phyloP scores from a whole-genome alignment of 1,284 basidiomycete species.

The Sporisorium iseilematis-ciliati region DNA sequence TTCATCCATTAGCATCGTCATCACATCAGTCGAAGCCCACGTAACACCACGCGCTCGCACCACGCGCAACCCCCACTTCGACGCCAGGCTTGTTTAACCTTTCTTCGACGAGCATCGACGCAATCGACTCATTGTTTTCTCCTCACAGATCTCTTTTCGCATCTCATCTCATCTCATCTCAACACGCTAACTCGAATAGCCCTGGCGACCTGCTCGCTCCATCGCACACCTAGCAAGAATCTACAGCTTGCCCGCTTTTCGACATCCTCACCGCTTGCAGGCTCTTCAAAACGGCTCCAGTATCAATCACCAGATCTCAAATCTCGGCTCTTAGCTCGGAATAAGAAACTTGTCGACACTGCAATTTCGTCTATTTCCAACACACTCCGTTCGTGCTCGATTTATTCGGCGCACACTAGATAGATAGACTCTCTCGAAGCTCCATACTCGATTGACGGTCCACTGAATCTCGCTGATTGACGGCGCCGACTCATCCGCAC shows the following conservation, averaged over 20 bases:
- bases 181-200: too few relatives aligned
- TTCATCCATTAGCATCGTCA: not conserved
- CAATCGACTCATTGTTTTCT: not conserved
- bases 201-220: too few relatives aligned
- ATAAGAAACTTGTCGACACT: not conserved
- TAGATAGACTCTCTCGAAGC: not conserved
- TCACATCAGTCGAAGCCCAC: not conserved
- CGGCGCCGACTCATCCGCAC: not conserved
- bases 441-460: not conserved
- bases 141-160: too few relatives aligned
- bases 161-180: not conserved
- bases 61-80: conserved; percentile 1
- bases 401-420: not conserved
- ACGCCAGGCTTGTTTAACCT: not conserved
- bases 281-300: not conserved
- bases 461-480: not conserved
- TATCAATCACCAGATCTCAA: not conserved
- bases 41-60: not conserved
- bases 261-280: not conserved
- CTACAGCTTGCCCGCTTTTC: too few relatives aligned
- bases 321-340: too few relatives aligned
- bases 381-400: not conserved
- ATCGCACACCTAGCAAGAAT: too few relatives aligned
- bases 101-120: not conserved
- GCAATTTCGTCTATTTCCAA: not conserved